Base-by-base conservation (phyloP, 2,329 filamentous ascomycete species). In the Thelonectria olida region DNA sequence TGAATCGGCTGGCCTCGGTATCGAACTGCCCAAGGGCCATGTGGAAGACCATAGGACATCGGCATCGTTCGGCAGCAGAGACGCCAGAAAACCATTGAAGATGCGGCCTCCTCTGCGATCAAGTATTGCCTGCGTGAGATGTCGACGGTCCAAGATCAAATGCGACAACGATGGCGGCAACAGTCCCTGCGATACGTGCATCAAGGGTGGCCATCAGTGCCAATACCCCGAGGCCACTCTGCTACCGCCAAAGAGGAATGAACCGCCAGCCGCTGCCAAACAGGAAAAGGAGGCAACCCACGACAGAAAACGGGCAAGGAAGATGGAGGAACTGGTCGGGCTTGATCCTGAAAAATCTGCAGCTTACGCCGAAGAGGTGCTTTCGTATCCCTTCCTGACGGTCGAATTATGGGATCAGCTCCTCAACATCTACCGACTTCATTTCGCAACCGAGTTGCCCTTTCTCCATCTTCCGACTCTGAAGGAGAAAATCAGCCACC, bases 101-200 rank as follows among this genome's bases (percentile, higher is more conserved):
- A 61, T 60, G 52, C 79, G 81, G 58, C 76, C 80, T 12, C 82
- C 82, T 31, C 90, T 93, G 86, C 86, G 92, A 68, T 93, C 91
- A 47, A 92, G 90, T 72, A 92, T 95, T 73, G 92, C 92, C 48
- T 96, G 92, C 77, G 82, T 87, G 63, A 84, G 88, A 65, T 95
- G 92, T 74, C 85, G 92, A 59, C 87, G 88, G 70, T 93, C 91
- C 74, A 96, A 96, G 79, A 92, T 95, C 74, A 95, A 95, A 78
- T 96, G 92, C 79, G 88, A 92, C 76, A 96, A 96, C 78, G 85
- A 86, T 67, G 91, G 91, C 62, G 85, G 89, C 58, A 85, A 86
- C 63, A 89, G 88, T 15, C 87, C 86, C 15, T 96, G 92, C 79
- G 88, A 91, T 64, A 88, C 88, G 12, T 96, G 92, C 74, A 86